Conservation (phyloP, 495 filamentous ascomycete species). For the Glonium stellatum region DNA sequence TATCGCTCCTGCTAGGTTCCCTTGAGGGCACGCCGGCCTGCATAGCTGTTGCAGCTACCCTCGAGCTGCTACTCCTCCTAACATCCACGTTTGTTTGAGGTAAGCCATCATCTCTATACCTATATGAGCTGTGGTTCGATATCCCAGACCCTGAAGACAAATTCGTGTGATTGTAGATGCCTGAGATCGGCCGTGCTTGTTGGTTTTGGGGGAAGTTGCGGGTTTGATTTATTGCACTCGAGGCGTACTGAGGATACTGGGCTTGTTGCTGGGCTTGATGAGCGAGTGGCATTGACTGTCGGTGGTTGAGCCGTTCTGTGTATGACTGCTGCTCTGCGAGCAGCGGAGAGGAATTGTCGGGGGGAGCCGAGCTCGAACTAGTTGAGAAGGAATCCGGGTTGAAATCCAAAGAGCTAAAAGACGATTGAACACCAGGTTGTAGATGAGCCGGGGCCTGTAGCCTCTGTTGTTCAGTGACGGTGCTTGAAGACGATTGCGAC, state of each 20-base stretch:
- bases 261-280: conserved; percentile 33
- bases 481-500: conserved; percentile 29
- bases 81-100: conserved; percentile 43
- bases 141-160: conserved; percentile 32
- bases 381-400: conserved; percentile 36
- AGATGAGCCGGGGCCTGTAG: conserved; percentile 4
- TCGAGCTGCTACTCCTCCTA: conserved; percentile 51
- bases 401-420: conserved; percentile 33
- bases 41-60: conserved; percentile 54
- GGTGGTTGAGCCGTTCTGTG: conserved; percentile 23
- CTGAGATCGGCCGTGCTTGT: conserved; percentile 27
- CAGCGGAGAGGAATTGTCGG: conserved; percentile 15
- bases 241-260: conserved; percentile 44
- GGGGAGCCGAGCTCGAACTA: conserved; percentile 10
- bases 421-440: conserved; percentile 22
- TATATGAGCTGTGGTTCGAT: conserved; percentile 30
- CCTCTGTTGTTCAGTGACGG: conserved; percentile 23
- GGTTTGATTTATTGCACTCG: conserved; percentile 10
- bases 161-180: conserved; percentile 38
- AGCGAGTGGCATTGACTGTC: conserved; percentile 35
- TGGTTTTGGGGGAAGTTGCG: conserved; percentile 12
- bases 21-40: conserved; percentile 58
- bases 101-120: conserved; percentile 35
- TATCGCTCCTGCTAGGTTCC: conserved; percentile 65
- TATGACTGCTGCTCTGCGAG: conserved; percentile 10